Conservation (phyloP, 2,329 filamentous ascomycete species). For the Coniochaeta sp. region DNA sequence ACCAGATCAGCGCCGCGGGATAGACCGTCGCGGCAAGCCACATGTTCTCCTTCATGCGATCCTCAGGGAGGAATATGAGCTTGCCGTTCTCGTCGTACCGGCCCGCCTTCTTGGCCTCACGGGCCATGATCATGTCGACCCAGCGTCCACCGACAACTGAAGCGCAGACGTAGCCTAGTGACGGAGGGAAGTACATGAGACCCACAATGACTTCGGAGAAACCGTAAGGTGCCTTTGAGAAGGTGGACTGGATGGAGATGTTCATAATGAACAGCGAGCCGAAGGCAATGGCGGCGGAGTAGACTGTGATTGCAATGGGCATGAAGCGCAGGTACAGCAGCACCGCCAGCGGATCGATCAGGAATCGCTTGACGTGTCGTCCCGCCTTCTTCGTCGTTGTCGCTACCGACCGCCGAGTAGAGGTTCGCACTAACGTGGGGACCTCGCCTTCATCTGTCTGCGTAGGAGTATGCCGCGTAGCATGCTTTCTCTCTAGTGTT, state of each 20-base stretch:
- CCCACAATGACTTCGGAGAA: conserved; percentile 64
- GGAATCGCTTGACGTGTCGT: conserved; percentile 46
- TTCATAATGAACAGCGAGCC: conserved; percentile 70
- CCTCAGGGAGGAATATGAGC: conserved; percentile 65
- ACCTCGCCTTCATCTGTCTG: conserved; percentile 2
- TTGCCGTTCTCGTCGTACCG: conserved; percentile 60
- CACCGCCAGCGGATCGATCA: conserved; percentile 67
- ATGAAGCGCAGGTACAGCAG: conserved; percentile 67
- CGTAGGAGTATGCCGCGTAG: conserved; percentile 4
- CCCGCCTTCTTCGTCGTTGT: conserved; percentile 46
- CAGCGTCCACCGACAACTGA: conserved; percentile 66
- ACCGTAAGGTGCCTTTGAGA: conserved; percentile 58
- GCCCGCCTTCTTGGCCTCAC: conserved; percentile 62
- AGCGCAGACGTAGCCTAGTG: conserved; percentile 62
- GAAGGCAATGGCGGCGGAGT: conserved; percentile 69
- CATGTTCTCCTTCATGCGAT: conserved; percentile 75
- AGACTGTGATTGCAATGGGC: conserved; percentile 65
- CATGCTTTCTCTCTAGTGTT: conserved; percentile 40
- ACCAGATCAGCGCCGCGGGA: conserved; percentile 63
- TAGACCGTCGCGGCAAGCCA: conserved; percentile 68
- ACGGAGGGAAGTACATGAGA: conserved; percentile 68
- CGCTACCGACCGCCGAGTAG: conserved; percentile 55
- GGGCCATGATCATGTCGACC: conserved; percentile 75
- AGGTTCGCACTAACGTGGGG: conserved; percentile 39
- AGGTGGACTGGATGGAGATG: conserved; percentile 66